Evolutionary conservation across 1,284 basidiomycete species (phyloP).

Genomic region (Malassezia arunalokei): DNA sequence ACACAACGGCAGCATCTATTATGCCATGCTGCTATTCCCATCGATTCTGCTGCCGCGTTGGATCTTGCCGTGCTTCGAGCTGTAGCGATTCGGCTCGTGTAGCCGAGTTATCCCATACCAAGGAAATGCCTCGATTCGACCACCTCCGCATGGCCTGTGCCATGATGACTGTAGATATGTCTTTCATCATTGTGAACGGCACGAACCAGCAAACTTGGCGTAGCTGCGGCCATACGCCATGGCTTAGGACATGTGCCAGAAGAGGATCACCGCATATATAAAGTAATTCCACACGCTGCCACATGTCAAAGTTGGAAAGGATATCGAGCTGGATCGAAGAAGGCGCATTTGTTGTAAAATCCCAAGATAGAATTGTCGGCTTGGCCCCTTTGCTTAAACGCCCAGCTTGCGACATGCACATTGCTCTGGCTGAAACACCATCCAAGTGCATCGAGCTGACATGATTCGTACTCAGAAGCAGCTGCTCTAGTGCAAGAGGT

Average conservation of each 20-base stretch:
- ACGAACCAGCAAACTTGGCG: background rate
- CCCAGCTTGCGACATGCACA: conserved; percentile 1
- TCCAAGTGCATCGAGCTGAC: conserved; percentile 3
- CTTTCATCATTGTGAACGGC: background rate
- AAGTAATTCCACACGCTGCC: background rate
- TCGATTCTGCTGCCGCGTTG: conserved; percentile 49
- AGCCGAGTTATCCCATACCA: background rate
- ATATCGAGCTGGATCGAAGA: background rate
- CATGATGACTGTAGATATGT: background rate
- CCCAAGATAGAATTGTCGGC: background rate
- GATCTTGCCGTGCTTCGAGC: conserved; percentile 31
- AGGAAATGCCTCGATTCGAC: background rate
- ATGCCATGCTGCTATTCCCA: conserved; percentile 58
- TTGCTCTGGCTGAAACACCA: background rate
- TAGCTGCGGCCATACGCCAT: background rate
- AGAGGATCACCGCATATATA: background rate
- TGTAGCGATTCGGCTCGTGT: conserved; percentile 36
- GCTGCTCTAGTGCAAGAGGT: conserved; percentile 9
- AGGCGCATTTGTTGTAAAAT: background rate
- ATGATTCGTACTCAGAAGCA: background rate
- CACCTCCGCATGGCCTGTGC: background rate
- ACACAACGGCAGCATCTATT: conserved; percentile 74
- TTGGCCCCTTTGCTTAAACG: background rate
- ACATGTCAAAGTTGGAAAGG: background rate
- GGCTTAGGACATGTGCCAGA: background rate